Evolutionary conservation across 2,329 filamentous ascomycete species (phyloP).

Genomic region (Pseudogymnoascus sp.): DNA sequence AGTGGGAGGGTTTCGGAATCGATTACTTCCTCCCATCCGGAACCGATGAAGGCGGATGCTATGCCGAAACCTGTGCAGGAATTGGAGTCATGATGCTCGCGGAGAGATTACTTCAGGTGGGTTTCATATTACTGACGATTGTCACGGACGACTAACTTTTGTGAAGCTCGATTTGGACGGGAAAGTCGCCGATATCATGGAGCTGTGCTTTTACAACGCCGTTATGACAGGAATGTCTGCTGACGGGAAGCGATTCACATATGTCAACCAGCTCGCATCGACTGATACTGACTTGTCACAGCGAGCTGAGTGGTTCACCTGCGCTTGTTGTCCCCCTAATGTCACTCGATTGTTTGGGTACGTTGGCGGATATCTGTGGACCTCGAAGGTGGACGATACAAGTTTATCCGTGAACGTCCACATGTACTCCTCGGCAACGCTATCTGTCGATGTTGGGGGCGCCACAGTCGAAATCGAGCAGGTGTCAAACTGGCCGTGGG

Average conservation of each 20-base stretch:
- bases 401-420: slow-evolving; percentile 43
- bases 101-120: slow-evolving; percentile 45
- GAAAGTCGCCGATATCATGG: slow-evolving; percentile 51
- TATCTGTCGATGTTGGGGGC: slow-evolving; percentile 33
- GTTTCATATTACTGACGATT: slow-evolving; percentile 9
- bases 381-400: slow-evolving; percentile 22
- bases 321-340: slow-evolving; percentile 55
- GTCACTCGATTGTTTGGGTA: slow-evolving; percentile 48
- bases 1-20: slow-evolving; percentile 54
- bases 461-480: slow-evolving; percentile 38
- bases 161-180: slow-evolving; percentile 42
- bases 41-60: slow-evolving; percentile 55
- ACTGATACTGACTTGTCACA: slow-evolving; percentile 42
- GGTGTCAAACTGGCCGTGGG: slow-evolving; percentile 50
- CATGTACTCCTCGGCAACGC: slow-evolving; percentile 45
- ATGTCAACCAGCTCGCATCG: slow-evolving; percentile 54
- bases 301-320: slow-evolving; percentile 51
- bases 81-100: slow-evolving; percentile 56
- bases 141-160: slow-evolving; percentile 7
- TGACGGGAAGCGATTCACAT: slow-evolving; percentile 51
- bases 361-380: slow-evolving; percentile 51
- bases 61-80: slow-evolving; percentile 53
- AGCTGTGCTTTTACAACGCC: slow-evolving; percentile 53
- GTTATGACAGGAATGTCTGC: slow-evolving; percentile 51
- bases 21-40: slow-evolving; percentile 53